Evolutionary conservation across 495 filamentous ascomycete genomes (phyloP), one percentile per base, ranked within the genome.

Genomic region (Penicillium samsonianum): DNA sequence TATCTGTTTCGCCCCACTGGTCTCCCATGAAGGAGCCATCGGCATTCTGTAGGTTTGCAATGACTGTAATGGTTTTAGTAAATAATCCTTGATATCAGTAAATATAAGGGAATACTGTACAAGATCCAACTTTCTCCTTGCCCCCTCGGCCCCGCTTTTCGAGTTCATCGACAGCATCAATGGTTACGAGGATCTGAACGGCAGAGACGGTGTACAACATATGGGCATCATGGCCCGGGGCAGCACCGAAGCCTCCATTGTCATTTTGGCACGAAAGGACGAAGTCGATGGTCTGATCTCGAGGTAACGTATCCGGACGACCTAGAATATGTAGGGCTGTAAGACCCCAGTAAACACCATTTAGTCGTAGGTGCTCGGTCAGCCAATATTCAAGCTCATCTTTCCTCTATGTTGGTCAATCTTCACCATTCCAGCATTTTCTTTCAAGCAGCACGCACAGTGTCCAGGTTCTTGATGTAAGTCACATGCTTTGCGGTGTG

Each of bases 361-460:
- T 96, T 31, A 98, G 78, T 45, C 94, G 90, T 51, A 98, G 84
- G 67, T 98, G 94, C 73, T 97, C 92, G 6, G 95, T 98, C 61
- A 97, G 81, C 87, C 92, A 96, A 75, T 98, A 98, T 69, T 97
- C 92, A 57, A 96, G 84, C 68, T 96, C 91, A 75, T 97, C 92
- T 75, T 88, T 90, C 60, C 88, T 82, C 87, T 90, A 76, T 69
- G 62, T 65, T 64, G 54, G 69, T 76, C 70, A 77, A 76, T 63
- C 59, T 62, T 57, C 48, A 40, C 50, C 30, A 28, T 40, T 31
- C 23, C 31, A 33, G 22, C n/a, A 37, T 44, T 57, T 44, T 26
- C 23, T 63, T 59, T 57, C 57, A 53, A 65, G 64, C 48, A 65
- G 57, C 53, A 80, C 82, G 72, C 74, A 90, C 89, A 50, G 86